Evolutionary conservation across 768 basidiomycete species (phyloP).

Genomic region (Sporobolomyces phaffii): DNA sequence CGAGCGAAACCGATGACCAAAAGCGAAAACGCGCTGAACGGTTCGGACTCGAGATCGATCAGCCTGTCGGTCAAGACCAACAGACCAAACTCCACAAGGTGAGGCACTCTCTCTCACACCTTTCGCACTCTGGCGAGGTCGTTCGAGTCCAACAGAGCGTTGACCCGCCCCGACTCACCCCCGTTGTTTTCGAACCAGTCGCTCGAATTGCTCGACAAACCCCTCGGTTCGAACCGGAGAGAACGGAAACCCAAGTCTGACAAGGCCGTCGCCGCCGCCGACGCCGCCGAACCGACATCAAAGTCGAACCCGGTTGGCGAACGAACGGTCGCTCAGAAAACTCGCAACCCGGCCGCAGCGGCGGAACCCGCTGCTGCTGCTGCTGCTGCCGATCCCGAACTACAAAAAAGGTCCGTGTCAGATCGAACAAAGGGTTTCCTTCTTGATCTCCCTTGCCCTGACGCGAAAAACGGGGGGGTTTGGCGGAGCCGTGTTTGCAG

Average conservation of each 20-base stretch:
- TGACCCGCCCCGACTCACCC: too few species aligned
- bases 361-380: conserved; percentile 28
- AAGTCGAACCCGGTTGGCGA: conserved; percentile 2
- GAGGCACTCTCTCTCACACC: not conserved
- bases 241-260: conserved; percentile 6
- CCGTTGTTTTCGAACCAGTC: not conserved
- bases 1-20: not conserved
- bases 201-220: conserved; percentile 20
- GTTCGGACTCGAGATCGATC: not conserved
- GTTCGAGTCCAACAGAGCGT: too few species aligned
- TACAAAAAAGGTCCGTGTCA: conserved; percentile 16
- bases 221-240: conserved; percentile 21
- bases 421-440: too few species aligned
- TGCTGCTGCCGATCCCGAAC: conserved; percentile 18
- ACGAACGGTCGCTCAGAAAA: not conserved
- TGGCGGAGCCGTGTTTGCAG: too few species aligned
- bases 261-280: not conserved
- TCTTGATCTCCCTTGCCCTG: too few species aligned
- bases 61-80: not conserved
- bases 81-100: conserved; percentile 22
- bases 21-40: conserved; percentile 16
- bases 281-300: too few species aligned
- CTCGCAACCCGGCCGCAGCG: not conserved
- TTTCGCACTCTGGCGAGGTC: not conserved
- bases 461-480: too few species aligned